Percentiles rank a stretch among this genome's conserved stretches.
phyloP scores from a whole-genome alignment of 129 eudicot species.

The Dittrichia graveolens region DNA sequence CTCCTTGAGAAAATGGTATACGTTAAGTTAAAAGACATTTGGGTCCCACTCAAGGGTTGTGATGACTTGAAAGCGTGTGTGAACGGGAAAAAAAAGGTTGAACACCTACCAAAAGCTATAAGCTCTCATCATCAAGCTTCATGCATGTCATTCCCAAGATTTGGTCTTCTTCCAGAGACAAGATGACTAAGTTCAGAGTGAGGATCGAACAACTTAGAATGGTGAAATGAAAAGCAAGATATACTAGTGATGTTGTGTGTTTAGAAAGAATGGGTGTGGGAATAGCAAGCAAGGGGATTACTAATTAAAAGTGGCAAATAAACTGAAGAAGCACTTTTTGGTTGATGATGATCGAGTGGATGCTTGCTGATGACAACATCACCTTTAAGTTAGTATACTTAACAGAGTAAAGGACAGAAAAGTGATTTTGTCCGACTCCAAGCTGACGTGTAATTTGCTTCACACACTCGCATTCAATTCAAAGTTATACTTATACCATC shows the following conservation, averaged over 20 bases:
- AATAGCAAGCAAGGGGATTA: conserved; percentile 12
- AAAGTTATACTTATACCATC: conserved; percentile 18
- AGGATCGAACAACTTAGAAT: neutral
- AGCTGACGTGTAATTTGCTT: conserved; percentile 48
- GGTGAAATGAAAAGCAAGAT: neutral
- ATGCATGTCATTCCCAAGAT: conserved; percentile 35
- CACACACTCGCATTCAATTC: conserved; percentile 13
- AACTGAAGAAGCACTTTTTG: conserved; percentile 43
- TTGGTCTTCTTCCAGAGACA: conserved; percentile 17
- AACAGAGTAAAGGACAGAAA: conserved; percentile 28
- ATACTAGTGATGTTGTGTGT: neutral
- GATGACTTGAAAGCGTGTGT: conserved; percentile 40
- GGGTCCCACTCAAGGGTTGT: conserved; percentile 24
- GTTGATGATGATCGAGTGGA: conserved; percentile 38
- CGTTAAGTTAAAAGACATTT: neutral
- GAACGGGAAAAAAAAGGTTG: conserved; percentile 32
- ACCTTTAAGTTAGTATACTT: conserved; percentile 27
- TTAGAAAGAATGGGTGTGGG: conserved; percentile 15
- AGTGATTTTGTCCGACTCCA: conserved; percentile 57
- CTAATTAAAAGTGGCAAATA: conserved; percentile 30
- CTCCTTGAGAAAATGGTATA: too few relatives aligned
- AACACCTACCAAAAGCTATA: conserved; percentile 31
- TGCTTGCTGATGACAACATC: conserved; percentile 50
- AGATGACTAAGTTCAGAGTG: conserved; percentile 8
- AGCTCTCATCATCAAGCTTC: conserved; percentile 40